Evolutionary conservation across 2,329 filamentous ascomycete genomes (phyloP), one percentile per base, ranked within the genome.

Genomic region (Malbranchea zuffiana): DNA sequence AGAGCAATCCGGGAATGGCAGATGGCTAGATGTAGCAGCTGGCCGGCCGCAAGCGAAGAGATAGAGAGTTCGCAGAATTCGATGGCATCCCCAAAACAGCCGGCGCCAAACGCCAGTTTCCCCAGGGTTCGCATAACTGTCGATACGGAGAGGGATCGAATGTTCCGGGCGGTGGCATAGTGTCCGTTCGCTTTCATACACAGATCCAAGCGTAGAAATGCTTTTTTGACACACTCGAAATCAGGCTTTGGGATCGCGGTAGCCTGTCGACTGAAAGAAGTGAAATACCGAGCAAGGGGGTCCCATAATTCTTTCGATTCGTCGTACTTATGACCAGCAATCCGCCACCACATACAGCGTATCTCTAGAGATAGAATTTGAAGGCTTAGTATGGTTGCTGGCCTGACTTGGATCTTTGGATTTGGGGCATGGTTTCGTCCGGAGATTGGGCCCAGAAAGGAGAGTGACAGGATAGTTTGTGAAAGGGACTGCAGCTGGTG

Each of bases 401-500:
- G 54, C 36, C 53, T 59, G 10, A 52, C 19, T 13, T 43, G 40
- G 15, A 53, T 16, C 30, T 42, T 40, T n/a, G 33, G 16, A 3
- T 13, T 11, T 4, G 32, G 29, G 15, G 30, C 6, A 23, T 30
- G 34, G 3, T 28, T 15, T 13, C 47, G 43, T 17, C 42, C 41
- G 16, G 24, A 6, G 6, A 49, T 50, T 5, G 37, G 41, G 17
- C 40, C 36, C 12, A 44, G 42, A 1, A 50, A 52, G 28, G 47
- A 53, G 10, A 64, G 45, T 6, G 61, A 59, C 10, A 59, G 31
- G 4, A 67, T 41, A 3, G 50, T 56, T 39, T 62, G 63, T 1
- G 65, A 61, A 4, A 66, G 49, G 2, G 61, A 46, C 38, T 66
- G 60, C n/a, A 68, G 49, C 40, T 68, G 63, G 13, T 59, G 45